A percentile compares a stretch with the other conserved stretches of the same genome.
Evolutionary conservation across 2,329 filamentous ascomycete genomes (phyloP).

Genomic region (Zopfia rhizophila): DNA sequence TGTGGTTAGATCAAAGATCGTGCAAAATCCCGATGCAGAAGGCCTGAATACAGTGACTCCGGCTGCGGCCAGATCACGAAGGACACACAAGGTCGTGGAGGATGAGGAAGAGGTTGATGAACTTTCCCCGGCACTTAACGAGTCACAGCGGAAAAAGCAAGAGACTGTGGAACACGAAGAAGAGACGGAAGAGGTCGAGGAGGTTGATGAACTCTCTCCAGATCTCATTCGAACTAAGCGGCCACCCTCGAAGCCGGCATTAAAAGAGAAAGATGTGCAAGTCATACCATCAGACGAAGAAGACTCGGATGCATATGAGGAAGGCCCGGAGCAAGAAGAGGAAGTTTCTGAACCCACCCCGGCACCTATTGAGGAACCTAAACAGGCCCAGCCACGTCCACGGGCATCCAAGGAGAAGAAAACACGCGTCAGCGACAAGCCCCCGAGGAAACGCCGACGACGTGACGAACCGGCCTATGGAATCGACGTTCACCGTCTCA

Average conservation of each 20-base stretch:
- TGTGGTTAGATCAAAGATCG: background rate
- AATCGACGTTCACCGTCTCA: slow-evolving; percentile 51
- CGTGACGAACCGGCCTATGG: slow-evolving; percentile 39
- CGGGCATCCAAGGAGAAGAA: slow-evolving; percentile 25
- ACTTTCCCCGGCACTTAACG: background rate
- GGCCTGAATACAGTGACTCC: too few relatives aligned
- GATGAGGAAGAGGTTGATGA: background rate
- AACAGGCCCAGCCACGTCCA: slow-evolving; percentile 15
- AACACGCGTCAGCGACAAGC: slow-evolving; percentile 31
- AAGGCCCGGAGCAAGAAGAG: slow-evolving; percentile 27
- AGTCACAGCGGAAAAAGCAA: background rate
- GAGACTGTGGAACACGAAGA: slow-evolving; percentile 2
- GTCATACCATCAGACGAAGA: too few relatives aligned
- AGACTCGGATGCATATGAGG: slow-evolving; percentile 25
- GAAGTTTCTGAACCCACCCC: slow-evolving; percentile 12
- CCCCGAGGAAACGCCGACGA: slow-evolving; percentile 41
- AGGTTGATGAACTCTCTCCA: slow-evolving; percentile 1
- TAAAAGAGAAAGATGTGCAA: background rate
- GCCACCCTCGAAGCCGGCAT: too few relatives aligned
- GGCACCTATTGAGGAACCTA: slow-evolving; percentile 22
- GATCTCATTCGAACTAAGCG: too few relatives aligned
- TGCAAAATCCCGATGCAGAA: too few relatives aligned
- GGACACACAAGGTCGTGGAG: background rate
- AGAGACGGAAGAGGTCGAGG: slow-evolving; percentile 18
- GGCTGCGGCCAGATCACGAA: too few relatives aligned